These are phyloP conservation scores for Alternaria sp. DNA, from an alignment of 2,329 filamentous ascomycete species.

Conservation along the genomic window DNA sequence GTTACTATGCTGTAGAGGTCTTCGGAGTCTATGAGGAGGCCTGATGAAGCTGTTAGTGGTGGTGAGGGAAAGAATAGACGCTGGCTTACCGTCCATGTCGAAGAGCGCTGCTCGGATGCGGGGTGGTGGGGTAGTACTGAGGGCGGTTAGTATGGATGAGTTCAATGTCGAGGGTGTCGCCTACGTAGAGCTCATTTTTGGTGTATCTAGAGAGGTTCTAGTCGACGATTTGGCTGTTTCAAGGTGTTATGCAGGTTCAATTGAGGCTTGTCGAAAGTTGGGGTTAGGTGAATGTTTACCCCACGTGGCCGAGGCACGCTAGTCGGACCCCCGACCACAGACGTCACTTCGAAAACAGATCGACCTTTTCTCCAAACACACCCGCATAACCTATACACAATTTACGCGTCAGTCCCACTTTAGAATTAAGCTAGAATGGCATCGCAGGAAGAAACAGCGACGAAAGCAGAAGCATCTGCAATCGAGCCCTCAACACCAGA, in stretches of 20 bases:
- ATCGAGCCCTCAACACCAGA: slow-evolving; percentile 17
- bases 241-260: slow-evolving; percentile 1
- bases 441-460: slow-evolving; percentile 1
- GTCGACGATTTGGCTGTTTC: not conserved
- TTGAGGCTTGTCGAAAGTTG: slow-evolving; percentile 4
- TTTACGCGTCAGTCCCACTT: not conserved
- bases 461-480: slow-evolving; percentile 7
- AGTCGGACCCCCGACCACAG: slow-evolving; percentile 13
- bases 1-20: slow-evolving; percentile 85
- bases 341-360: slow-evolving; percentile 33
- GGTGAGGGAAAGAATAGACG: too few relatives aligned
- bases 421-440: slow-evolving; percentile 8
- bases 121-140: slow-evolving; percentile 56
- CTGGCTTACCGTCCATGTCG: slow-evolving; percentile 82
- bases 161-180: not conserved
- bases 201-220: not conserved
- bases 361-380: slow-evolving; percentile 2
- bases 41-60: not conserved
- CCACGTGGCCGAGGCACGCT: slow-evolving; percentile 27
- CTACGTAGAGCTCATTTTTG: slow-evolving; percentile 26
- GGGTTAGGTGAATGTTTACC: slow-evolving; percentile 21
- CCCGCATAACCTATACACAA: not conserved
- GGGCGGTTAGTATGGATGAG: not conserved
- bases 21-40: slow-evolving; percentile 91
- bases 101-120: slow-evolving; percentile 91